Evolutionary conservation across 1,284 basidiomycete genomes (phyloP).

Genomic region (Mrakiaceae sp.): DNA sequence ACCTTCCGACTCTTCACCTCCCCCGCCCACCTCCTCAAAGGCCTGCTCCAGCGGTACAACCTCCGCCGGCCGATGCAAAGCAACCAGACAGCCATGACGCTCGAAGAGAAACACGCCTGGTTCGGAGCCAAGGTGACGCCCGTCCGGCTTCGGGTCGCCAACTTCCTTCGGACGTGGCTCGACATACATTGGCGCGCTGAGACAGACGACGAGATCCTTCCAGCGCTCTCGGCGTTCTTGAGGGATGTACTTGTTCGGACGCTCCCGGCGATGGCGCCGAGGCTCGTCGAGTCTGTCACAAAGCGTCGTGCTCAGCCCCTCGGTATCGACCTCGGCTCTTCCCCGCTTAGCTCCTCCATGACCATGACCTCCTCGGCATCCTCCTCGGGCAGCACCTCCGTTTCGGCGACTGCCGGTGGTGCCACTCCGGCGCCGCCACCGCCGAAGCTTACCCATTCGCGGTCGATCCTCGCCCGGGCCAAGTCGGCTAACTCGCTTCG

Average conservation of each 20-base stretch:
- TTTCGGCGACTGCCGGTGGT: background rate
- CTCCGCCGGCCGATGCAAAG: slow-evolving; percentile 37
- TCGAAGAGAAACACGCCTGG: slow-evolving; percentile 56
- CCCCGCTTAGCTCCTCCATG: slow-evolving; percentile 3
- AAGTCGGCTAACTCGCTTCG: slow-evolving; percentile 42
- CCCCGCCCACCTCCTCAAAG: slow-evolving; percentile 60
- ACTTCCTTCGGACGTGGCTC: slow-evolving; percentile 86
- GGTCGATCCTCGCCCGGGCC: slow-evolving; percentile 13
- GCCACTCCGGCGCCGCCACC: background rate
- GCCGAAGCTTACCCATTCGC: too few relatives aligned
- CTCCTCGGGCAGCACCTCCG: slow-evolving; percentile 1
- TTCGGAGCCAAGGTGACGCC: slow-evolving; percentile 71
- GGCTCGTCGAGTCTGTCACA: slow-evolving; percentile 27
- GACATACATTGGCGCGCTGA: slow-evolving; percentile 75
- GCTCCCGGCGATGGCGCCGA: slow-evolving; percentile 29
- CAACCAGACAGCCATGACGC: slow-evolving; percentile 15
- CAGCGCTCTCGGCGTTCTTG: slow-evolving; percentile 34
- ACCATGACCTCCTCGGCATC: slow-evolving; percentile 17
- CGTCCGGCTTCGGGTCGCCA: slow-evolving; percentile 76
- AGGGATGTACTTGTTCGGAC: slow-evolving; percentile 24
- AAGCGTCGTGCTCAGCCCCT: slow-evolving; percentile 20
- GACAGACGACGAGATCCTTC: slow-evolving; percentile 41
- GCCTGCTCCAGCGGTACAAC: slow-evolving; percentile 71
- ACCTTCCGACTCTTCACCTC: slow-evolving; percentile 91
- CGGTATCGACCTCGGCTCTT: slow-evolving; percentile 10